Base-by-base conservation (phyloP, 139 green algal genomes). In the Tetradesmus obliquus region DNA sequence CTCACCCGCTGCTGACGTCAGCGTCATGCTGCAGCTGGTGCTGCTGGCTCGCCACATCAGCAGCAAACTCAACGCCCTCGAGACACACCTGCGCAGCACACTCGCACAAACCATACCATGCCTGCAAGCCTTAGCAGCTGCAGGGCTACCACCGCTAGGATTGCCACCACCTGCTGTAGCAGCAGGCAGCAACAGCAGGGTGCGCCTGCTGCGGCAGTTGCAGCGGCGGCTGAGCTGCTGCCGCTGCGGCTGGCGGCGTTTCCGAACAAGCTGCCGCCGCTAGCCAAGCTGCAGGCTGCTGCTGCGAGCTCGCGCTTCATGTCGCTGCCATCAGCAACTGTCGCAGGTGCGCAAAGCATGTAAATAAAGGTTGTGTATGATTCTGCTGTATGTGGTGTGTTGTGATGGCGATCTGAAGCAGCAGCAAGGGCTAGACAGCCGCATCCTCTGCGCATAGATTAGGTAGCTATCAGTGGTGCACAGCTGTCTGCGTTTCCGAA, bases 211-310 rank as follows among this genome's bases (percentile, higher is more conserved):
- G 71, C 88, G 51, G 60, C 57, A 7, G 79, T 79, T 9, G 88
- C 58, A 5, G 82, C 90, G 57, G 74, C 85, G 55, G 74, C 74
- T 22, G 90, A 93, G 57, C 51, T 90, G 51, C 86, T 91, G 80
- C 53, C 86, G n/a, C 45, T 91, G 20, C 87, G 87, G n/a, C 62
- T 91, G 66, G 66, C 66, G 0, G 71, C 91, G 17, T 91, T 91
- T 58, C 79, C 80, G 12, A 55, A 12, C 22, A 93, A 91, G 66
- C 79, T 91, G 79, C 17, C 8, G 10, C 62, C 91, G 53, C 55
- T 95, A 66, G 89, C 69, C 0, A 84, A 93, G 80, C 90, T 96
- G 57, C 91, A 95, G 74, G 92, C 80, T 2, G 89, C 91, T 22
- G 88, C 79, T 20, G 69, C 7, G 12, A 55, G 62, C 4, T 45